A percentile compares a stretch with the other conserved stretches of the same genome.
phyloP scores from a whole-genome alignment of 257 asterid species.

The Nemophila menziesii region DNA sequence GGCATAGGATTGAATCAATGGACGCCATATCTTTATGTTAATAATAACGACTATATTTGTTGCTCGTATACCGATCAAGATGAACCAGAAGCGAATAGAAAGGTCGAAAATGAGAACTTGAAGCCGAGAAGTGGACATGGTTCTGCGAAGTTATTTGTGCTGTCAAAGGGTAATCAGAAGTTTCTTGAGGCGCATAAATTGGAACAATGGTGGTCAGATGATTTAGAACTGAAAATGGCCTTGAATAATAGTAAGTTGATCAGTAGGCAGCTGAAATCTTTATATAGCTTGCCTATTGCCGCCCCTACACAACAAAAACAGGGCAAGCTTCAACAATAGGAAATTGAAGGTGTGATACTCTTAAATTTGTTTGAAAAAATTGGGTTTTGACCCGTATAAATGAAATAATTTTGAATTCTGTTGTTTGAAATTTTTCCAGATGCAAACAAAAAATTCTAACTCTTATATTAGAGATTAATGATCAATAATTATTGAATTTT shows the following conservation, averaged over 20 bases:
- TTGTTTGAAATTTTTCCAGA: too few relatives aligned
- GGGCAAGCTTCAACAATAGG: slow-evolving; percentile 18
- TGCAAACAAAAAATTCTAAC: too few relatives aligned
- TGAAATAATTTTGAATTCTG: too few relatives aligned
- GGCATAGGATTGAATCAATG: slow-evolving; percentile 53
- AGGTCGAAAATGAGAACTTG: slow-evolving; percentile 54
- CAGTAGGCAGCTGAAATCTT: slow-evolving; percentile 75
- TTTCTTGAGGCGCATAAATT: slow-evolving; percentile 90
- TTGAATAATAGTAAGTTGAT: slow-evolving; percentile 70
- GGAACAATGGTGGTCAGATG: slow-evolving; percentile 99
- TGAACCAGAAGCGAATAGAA: slow-evolving; percentile 13
- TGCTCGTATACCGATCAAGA: slow-evolving; percentile 68
- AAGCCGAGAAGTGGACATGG: slow-evolving; percentile 24
- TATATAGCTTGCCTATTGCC: slow-evolving; percentile 53
- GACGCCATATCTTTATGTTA: slow-evolving; percentile 82
- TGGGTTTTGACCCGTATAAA: too few relatives aligned
- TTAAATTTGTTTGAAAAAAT: too few relatives aligned
- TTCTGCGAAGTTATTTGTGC: slow-evolving; percentile 66
- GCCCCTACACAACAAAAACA: slow-evolving; percentile 44
- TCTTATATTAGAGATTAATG: too few relatives aligned
- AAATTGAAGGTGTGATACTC: too few relatives aligned
- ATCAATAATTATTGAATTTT: too few relatives aligned
- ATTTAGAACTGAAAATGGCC: slow-evolving; percentile 70
- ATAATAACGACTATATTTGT: slow-evolving; percentile 85
- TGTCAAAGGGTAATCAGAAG: slow-evolving; percentile 85